Percentiles rank a stretch among this genome's conserved stretches.
Conservation (phyloP, 2,329 filamentous ascomycete genomes). For the Onygenales sp. region DNA sequence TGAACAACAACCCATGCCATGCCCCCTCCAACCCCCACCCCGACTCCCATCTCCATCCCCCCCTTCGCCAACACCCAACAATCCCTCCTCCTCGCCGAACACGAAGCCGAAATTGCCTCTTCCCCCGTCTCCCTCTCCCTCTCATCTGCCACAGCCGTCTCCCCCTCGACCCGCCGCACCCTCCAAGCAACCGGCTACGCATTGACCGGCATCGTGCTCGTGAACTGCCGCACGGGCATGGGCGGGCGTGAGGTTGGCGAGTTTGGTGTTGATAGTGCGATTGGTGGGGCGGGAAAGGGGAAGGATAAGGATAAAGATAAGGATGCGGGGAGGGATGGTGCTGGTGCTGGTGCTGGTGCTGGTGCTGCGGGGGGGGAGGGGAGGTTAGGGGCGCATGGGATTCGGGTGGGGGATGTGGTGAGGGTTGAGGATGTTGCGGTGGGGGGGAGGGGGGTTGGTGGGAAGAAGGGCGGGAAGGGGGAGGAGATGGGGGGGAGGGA, state of each 20-base stretch:
- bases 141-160: constrained; percentile 28
- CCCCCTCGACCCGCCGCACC: constrained; percentile 33
- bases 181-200: constrained; percentile 34
- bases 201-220: constrained; percentile 49
- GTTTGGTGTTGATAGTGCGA: constrained; percentile 61
- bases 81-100: constrained; percentile 33
- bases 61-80: constrained; percentile 35
- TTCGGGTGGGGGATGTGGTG: constrained; percentile 40
- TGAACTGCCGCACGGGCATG: constrained; percentile 73
- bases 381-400: constrained; percentile 35
- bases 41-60: constrained; percentile 24
- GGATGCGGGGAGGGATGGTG: constrained; percentile 24
- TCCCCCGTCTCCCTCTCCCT: constrained; percentile 29
- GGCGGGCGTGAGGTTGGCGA: constrained; percentile 88
- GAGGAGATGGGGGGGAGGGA: constrained; percentile 23
- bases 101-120: constrained; percentile 35
- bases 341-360: constrained; percentile 32
- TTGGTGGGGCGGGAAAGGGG: constrained; percentile 18
- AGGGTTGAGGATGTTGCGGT: constrained; percentile 30
- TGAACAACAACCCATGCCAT: neutral
- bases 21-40: constrained; percentile 1
- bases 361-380: constrained; percentile 9
- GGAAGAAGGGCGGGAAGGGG: constrained; percentile 22
- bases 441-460: constrained; percentile 4
- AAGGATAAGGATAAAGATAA: constrained; percentile 4